Evolutionary conservation across 1,284 basidiomycete species (phyloP), one percentile per base, ranked within the genome.

Genomic region (Phellinidium pouzarii): DNA sequence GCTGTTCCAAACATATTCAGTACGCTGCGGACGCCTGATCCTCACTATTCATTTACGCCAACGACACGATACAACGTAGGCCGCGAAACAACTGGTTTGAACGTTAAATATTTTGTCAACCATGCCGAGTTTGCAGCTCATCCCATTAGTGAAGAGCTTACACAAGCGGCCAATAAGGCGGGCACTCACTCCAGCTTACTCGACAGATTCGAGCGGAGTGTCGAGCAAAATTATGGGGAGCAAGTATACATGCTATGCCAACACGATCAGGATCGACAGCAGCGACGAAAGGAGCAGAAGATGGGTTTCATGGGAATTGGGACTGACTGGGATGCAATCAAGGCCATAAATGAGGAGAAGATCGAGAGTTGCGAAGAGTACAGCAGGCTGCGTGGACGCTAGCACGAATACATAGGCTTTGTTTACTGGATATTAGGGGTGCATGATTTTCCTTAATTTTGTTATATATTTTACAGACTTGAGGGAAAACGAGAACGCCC

Each of bases 81-180:
- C 64, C 78, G 89, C 55, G 72, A 79, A 50, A 95, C 93, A 22
- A 69, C 71, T 37, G 75, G 77, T 19, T 70, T 90, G 55, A 79
- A 81, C 41, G 74, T 97, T 43, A 79, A 79, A 19, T 98, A 99
- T 71, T 93, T 83, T 61, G 92, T 99, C 63, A 90, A 95, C 65
- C 73, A 77, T 4, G 70, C 71, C 7, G 87, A 95, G 64, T 94
- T 94, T 68, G 69, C 82, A 46, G 72, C 73, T 9, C 92, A 95
- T 66, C 85, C 90, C 25, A 86, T 93, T 56, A 86, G 86, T 2
- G 80, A 78, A 3, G 84, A 85, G 60, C 65, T 88, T 46, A 77
- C 78, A 22, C 72, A 79, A 40, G 74, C 75, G 36, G 73, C 74
- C 3, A 66, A 72, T 43, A 65, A 69, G 48, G 64, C 66, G 2